Conservation (phyloP, 306 rosid genomes). For the Fagus crenata region DNA sequence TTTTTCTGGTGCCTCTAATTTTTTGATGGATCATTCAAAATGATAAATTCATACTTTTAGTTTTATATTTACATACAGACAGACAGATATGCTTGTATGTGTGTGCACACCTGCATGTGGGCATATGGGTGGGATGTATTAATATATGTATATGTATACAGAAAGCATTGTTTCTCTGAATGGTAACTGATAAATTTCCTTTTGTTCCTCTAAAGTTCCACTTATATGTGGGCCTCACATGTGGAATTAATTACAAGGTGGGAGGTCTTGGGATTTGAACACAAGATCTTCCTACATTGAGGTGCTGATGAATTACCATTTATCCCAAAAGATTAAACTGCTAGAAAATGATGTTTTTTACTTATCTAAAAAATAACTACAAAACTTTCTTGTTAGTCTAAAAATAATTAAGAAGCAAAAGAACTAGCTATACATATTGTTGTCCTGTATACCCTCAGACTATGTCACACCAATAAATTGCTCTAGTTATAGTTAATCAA, state of each 20-base stretch:
- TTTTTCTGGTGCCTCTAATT: too few species aligned
- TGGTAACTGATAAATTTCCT: not conserved
- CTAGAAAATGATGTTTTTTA: not conserved
- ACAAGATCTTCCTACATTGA: not conserved
- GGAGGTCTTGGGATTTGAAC: not conserved
- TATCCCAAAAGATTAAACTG: not conserved
- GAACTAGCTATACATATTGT: not conserved
- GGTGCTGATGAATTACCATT: not conserved
- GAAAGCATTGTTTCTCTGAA: not conserved
- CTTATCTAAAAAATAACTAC: not conserved
- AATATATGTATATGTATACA: not conserved
- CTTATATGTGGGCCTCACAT: not conserved
- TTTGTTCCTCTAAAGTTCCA: not conserved
- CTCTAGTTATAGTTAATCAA: not conserved
- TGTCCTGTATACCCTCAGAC: not conserved
- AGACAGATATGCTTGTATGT: not conserved
- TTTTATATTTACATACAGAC: not conserved
- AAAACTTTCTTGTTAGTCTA: not conserved
- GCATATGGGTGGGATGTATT: not conserved
- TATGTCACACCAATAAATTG: not conserved
- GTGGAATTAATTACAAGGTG: not conserved
- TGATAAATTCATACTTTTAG: not conserved
- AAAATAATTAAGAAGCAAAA: not conserved
- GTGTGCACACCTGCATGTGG: not conserved
- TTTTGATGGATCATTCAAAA: too few species aligned